A percentile compares a stretch with the other conserved stretches of the same genome.
These are phyloP conservation scores for Septoria petroselini DNA, from an alignment of 2,329 filamentous ascomycete genomes.

Conservation along the genomic window DNA sequence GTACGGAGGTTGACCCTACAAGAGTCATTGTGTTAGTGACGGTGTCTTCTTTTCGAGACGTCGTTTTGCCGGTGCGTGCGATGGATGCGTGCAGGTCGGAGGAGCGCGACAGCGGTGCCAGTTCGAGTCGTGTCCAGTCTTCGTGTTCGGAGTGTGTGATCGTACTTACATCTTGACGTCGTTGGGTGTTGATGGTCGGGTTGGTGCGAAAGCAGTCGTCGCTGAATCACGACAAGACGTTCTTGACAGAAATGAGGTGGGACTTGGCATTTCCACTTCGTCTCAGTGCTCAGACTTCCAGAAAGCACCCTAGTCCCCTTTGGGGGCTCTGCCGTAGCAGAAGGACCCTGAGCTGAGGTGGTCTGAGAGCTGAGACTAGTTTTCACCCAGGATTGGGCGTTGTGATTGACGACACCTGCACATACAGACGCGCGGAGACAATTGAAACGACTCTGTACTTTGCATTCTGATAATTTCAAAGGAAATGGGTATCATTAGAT, in stretches of 20 bases:
- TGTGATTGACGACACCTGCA: too few relatives aligned
- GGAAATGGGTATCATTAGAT: constrained; percentile 21
- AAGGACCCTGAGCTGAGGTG: too few relatives aligned
- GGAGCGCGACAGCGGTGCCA: constrained; percentile 10
- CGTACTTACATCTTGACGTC: constrained; percentile 34
- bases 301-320: too few relatives aligned
- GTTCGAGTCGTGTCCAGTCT: constrained; percentile 3
- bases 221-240: constrained; percentile 3
- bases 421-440: too few relatives aligned
- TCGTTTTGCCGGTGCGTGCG: constrained; percentile 11
- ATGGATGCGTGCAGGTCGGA: constrained; percentile 10
- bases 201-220: constrained; percentile 14
- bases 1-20: constrained; percentile 98
- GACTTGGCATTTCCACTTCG: too few relatives aligned
- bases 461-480: neutral
- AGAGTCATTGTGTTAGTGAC: constrained; percentile 34
- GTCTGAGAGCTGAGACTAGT: too few relatives aligned
- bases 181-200: constrained; percentile 30
- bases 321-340: too few relatives aligned
- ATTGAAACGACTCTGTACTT: neutral
- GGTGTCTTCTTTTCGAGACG: constrained; percentile 1
- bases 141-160: constrained; percentile 3
- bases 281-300: too few relatives aligned
- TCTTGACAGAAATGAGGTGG: too few relatives aligned
- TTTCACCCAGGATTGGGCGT: too few relatives aligned